phyloP scores from a whole-genome alignment of 106 monocot species.

The Narthecium ossifragum region DNA sequence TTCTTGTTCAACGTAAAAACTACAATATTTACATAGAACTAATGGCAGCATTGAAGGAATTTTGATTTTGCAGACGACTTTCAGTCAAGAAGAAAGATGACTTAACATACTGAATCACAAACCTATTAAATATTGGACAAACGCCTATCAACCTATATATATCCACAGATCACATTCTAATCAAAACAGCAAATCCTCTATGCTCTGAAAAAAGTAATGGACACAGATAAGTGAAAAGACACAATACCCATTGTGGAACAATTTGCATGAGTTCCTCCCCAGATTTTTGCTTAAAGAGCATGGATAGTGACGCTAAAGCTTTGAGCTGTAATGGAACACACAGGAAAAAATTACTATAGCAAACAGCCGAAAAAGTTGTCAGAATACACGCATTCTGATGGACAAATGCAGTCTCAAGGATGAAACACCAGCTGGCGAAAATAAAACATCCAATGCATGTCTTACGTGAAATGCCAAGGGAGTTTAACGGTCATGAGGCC shows the following conservation, averaged over 20 bases:
- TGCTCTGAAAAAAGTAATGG: too few species aligned
- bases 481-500: background rate
- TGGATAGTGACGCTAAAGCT: conserved; percentile 53
- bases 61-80: background rate
- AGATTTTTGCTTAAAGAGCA: conserved; percentile 63
- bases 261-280: conserved; percentile 68
- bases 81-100: background rate
- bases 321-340: conserved; percentile 53
- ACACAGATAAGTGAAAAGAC: background rate
- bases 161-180: background rate
- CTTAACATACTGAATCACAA: background rate
- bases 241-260: conserved; percentile 84
- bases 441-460: too few species aligned
- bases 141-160: background rate
- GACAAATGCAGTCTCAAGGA: too few species aligned
- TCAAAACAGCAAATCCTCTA: too few species aligned
- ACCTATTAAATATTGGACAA: background rate
- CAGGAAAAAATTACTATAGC: background rate
- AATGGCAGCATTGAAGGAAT: too few species aligned
- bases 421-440: too few species aligned
- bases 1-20: too few species aligned
- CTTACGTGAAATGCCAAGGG: background rate
- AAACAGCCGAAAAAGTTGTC: too few species aligned
- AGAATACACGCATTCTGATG: too few species aligned
- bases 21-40: too few species aligned